A percentile compares a stretch with the other conserved stretches of the same genome.
phyloP scores from a whole-genome alignment of 208 protist genomes.

The Lotmaria passim region DNA sequence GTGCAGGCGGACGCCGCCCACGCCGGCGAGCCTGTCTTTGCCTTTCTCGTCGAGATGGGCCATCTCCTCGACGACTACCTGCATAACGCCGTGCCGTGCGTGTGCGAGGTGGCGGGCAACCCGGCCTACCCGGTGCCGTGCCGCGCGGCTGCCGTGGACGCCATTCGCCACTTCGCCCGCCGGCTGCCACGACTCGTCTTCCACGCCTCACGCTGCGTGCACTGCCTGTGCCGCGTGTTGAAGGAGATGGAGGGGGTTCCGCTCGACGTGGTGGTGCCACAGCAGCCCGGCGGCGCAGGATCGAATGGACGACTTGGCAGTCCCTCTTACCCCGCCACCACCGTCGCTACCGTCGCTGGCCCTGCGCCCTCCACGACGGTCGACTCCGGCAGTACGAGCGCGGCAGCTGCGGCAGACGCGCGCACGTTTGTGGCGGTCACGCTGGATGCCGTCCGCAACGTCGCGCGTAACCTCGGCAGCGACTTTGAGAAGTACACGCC shows the following conservation, averaged over 20 bases:
- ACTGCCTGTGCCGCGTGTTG: slow-evolving; percentile 83
- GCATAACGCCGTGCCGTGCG: slow-evolving; percentile 80
- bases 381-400: neutral
- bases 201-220: slow-evolving; percentile 79
- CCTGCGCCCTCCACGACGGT: neutral
- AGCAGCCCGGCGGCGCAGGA: neutral
- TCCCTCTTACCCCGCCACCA: neutral
- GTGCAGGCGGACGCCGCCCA: slow-evolving; percentile 62
- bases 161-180: slow-evolving; percentile 75
- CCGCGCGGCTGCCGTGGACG: slow-evolving; percentile 61
- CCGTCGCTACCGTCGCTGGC: neutral
- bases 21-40: slow-evolving; percentile 69
- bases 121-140: slow-evolving; percentile 51
- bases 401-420: slow-evolving; percentile 15
- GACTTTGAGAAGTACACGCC: slow-evolving; percentile 85
- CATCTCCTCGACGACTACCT: slow-evolving; percentile 77
- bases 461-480: slow-evolving; percentile 79
- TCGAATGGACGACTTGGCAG: slow-evolving; percentile 1
- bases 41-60: slow-evolving; percentile 79
- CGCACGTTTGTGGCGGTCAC: slow-evolving; percentile 64
- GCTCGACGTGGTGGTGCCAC: slow-evolving; percentile 15
- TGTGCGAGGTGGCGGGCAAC: slow-evolving; percentile 80
- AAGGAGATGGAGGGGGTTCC: slow-evolving; percentile 53
- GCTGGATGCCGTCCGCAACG: slow-evolving; percentile 63
- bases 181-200: slow-evolving; percentile 66